Conservation (phyloP, 768 basidiomycete genomes). For the Rhodotorula sphaerocarpa region DNA sequence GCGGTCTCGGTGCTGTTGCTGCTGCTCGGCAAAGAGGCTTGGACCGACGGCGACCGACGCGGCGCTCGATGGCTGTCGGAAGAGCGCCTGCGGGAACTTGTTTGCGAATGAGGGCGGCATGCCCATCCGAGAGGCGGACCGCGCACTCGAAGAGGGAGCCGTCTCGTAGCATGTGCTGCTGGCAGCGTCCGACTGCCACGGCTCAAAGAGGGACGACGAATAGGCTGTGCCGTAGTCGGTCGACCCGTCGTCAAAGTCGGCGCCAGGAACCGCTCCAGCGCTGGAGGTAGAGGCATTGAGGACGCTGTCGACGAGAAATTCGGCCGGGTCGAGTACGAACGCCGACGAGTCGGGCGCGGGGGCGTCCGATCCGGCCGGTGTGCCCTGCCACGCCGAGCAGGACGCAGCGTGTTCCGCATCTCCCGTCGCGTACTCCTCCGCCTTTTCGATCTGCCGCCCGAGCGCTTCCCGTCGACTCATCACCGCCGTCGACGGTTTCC, state of each 20-base stretch:
- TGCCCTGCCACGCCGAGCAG: not conserved
- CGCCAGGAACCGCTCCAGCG: too few relatives aligned
- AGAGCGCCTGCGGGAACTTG: not conserved
- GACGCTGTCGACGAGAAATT: slow-evolving; percentile 21
- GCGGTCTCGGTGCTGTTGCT: not conserved
- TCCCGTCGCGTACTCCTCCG: too few relatives aligned
- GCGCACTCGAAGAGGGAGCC: not conserved
- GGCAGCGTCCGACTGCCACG: not conserved
- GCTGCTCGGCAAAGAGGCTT: not conserved
- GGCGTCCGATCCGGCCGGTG: too few relatives aligned
- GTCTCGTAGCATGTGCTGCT: slow-evolving; percentile 1
- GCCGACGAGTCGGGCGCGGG: not conserved
- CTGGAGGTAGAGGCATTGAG: not conserved
- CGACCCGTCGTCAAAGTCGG: not conserved
- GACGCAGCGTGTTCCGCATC: not conserved
- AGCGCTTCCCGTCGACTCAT: slow-evolving; percentile 1
- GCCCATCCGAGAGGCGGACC: not conserved
- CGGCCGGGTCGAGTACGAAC: slow-evolving; percentile 10
- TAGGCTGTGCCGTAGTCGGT: slow-evolving; percentile 1
- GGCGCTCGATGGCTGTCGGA: not conserved
- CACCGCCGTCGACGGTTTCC: slow-evolving; percentile 13
- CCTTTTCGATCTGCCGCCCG: slow-evolving; percentile 8
- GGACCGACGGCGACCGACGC: not conserved
- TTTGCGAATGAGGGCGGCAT: too few relatives aligned
- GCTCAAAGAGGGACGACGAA: too few relatives aligned